Conservation (phyloP, 306 rosid species). For the Purshia tridentata region DNA sequence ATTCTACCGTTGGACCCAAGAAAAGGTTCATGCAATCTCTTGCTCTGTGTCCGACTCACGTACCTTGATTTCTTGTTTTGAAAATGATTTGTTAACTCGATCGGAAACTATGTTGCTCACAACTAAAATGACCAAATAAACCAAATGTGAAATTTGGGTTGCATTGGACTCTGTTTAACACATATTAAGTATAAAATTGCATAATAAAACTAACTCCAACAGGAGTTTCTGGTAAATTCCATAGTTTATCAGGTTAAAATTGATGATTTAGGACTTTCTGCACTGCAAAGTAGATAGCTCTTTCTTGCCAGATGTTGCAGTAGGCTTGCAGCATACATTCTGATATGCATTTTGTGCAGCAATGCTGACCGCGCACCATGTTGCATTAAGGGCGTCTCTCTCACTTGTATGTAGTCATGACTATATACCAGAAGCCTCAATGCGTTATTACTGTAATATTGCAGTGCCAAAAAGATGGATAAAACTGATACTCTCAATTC, state of each 20-base stretch:
- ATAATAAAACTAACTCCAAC: not conserved
- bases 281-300: not conserved
- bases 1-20: no score
- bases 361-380: not conserved
- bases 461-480: not conserved
- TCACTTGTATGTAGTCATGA: not conserved
- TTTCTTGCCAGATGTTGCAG: not conserved
- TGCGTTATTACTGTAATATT: not conserved
- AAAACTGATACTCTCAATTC: not conserved
- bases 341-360: not conserved
- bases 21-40: no score
- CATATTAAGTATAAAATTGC: not conserved
- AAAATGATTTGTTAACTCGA: no score
- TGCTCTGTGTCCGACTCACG: no score
- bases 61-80: no score
- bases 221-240: not conserved
- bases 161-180: not conserved
- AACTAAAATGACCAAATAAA: not conserved
- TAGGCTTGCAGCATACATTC: not conserved
- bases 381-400: not conserved
- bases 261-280: not conserved
- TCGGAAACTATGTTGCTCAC: no score
- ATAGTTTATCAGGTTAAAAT: not conserved
- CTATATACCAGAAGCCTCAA: not conserved
- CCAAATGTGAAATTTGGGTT: not conserved